Conservation (phyloP, 352 stramenopile genomes). For the Phytopythium sindhum region DNA sequence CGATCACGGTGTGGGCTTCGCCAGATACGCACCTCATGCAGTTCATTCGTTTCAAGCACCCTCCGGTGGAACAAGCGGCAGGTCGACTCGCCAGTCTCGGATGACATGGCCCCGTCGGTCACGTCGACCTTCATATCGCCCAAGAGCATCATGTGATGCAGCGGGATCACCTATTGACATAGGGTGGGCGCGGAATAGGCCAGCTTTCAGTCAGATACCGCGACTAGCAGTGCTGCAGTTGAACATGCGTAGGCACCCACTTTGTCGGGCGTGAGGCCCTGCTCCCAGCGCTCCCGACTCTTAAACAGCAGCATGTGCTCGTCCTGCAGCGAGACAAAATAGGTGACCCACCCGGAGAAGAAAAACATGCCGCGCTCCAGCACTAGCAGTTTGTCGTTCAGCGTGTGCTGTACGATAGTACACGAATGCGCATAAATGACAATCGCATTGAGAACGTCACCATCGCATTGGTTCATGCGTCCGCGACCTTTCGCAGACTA, state of each 20-base stretch:
- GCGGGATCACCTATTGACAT: constrained; percentile 51
- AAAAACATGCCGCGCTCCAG: constrained; percentile 85
- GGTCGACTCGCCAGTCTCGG: constrained; percentile 23
- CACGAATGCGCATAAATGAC: not conserved
- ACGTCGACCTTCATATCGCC: constrained; percentile 87
- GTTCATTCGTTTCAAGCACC: constrained; percentile 65
- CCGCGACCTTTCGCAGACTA: not conserved
- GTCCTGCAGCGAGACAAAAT: constrained; percentile 84
- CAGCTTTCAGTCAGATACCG: not conserved
- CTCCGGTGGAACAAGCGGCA: constrained; percentile 69
- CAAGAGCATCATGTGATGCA: constrained; percentile 71
- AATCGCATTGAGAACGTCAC: not conserved
- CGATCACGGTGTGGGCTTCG: not conserved
- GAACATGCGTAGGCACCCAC: constrained; percentile 14
- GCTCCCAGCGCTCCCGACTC: constrained; percentile 79
- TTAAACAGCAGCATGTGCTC: constrained; percentile 76
- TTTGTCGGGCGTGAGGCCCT: constrained; percentile 78
- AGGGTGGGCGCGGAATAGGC: not conserved
- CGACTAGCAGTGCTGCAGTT: not conserved
- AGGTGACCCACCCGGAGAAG: constrained; percentile 71
- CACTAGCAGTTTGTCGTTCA: constrained; percentile 82
- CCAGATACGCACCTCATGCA: constrained; percentile 57
- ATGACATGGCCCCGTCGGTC: constrained; percentile 20
- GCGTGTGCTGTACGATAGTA: constrained; percentile 54
- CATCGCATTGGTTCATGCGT: no score